A percentile compares a stretch with the other conserved stretches of the same genome.
Conservation (phyloP, 2,329 filamentous ascomycete genomes). For the Ceratocystis alfenasii region DNA sequence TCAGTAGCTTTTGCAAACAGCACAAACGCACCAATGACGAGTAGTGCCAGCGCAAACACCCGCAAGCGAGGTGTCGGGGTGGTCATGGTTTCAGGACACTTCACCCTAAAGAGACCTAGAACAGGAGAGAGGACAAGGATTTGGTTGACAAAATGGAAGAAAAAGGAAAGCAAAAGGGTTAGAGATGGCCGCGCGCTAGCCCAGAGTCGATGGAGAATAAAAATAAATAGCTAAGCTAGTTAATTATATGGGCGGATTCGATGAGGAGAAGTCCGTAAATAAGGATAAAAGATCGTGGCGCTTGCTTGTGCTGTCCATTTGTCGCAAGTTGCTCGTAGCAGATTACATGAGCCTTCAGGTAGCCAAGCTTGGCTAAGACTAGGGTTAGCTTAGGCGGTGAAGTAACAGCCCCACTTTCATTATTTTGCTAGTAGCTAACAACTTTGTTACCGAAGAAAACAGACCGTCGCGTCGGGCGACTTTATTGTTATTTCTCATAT, state of each 20-base stretch:
- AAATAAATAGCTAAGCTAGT: not conserved
- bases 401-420: not conserved
- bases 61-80: not conserved
- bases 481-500: too few species aligned
- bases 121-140: not conserved
- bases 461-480: too few species aligned
- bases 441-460: not conserved
- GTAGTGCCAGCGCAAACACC: constrained; percentile 1
- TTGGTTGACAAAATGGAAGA: not conserved
- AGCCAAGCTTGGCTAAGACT: not conserved
- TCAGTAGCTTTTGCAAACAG: constrained; percentile 6
- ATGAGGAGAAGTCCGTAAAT: not conserved
- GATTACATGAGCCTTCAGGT: not conserved
- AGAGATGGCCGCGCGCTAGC: not conserved
- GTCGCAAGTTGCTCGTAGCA: not conserved
- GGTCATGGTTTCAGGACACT: constrained; percentile 11
- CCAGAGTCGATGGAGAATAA: not conserved
- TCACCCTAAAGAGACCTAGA: not conserved
- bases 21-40: constrained; percentile 12
- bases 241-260: not conserved
- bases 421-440: too few species aligned
- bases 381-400: not conserved
- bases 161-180: not conserved
- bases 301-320: not conserved
- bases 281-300: not conserved